A percentile compares a stretch with the other conserved stretches of the same genome.
phyloP scores from a whole-genome alignment of 495 filamentous ascomycete genomes.

The Astrocystis sublimbata region DNA sequence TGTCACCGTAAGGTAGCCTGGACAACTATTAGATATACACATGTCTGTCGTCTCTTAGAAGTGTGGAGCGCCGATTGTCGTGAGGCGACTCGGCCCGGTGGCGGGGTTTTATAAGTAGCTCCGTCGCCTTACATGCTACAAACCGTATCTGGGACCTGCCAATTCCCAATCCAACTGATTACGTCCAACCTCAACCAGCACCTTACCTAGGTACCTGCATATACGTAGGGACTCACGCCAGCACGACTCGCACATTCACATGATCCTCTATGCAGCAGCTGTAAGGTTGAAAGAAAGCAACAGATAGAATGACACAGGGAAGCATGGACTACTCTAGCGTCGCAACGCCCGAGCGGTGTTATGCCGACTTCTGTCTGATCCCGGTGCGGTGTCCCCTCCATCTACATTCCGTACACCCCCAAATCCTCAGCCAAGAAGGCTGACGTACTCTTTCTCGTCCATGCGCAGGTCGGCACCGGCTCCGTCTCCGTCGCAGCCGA shows the following conservation, averaged over 20 bases:
- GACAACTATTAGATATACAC: too few relatives aligned
- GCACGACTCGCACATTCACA: not conserved
- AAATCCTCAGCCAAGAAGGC: not conserved
- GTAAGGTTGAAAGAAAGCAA: not conserved
- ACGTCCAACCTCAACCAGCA: not conserved
- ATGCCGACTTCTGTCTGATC: slow-evolving; percentile 81
- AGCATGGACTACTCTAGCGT: slow-evolving; percentile 45
- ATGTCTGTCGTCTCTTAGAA: too few relatives aligned
- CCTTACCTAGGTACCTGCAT: too few relatives aligned
- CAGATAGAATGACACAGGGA: too few relatives aligned
- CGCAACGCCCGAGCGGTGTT: slow-evolving; percentile 65
- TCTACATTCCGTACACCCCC: too few relatives aligned
- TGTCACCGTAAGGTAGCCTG: too few relatives aligned
- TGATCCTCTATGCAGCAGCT: not conserved
- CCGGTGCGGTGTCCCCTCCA: too few relatives aligned
- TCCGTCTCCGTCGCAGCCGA: slow-evolving; percentile 81
- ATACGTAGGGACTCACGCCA: not conserved
- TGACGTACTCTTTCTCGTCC: not conserved
- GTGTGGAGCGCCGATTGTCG: not conserved
- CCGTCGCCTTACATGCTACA: too few relatives aligned
- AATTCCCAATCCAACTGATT: too few relatives aligned
- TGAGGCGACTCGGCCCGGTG: not conserved
- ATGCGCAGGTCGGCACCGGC: slow-evolving; percentile 74
- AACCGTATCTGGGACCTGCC: too few relatives aligned
- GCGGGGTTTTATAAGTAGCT: not conserved